Conservation (phyloP, 305 asterid genomes). For the Stenogyne calaminthoides region DNA sequence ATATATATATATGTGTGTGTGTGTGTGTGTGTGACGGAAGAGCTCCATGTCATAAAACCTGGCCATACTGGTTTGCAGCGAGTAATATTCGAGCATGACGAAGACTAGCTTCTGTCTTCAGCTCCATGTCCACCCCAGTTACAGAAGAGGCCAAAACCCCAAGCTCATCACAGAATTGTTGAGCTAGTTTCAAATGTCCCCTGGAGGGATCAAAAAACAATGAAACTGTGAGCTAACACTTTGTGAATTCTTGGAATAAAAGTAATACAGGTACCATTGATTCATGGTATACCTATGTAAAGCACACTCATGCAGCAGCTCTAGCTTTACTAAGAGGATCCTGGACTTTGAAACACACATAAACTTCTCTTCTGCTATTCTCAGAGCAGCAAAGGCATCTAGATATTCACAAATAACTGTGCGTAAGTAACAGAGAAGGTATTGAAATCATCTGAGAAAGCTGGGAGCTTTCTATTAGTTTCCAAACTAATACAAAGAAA, state of each 20-base stretch:
- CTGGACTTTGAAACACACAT: constrained; percentile 73
- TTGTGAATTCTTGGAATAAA: constrained; percentile 16
- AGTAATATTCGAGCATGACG: constrained; percentile 92
- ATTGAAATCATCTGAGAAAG: background rate
- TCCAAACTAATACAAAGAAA: constrained; percentile 1
- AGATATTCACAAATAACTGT: constrained; percentile 23
- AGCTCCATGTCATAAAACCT: constrained; percentile 42
- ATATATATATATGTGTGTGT: background rate
- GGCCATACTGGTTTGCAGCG: constrained; percentile 86
- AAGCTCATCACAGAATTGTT: constrained; percentile 76
- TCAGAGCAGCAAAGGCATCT: constrained; percentile 90
- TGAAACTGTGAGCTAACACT: constrained; percentile 27
- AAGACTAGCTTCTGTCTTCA: constrained; percentile 82
- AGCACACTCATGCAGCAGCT: constrained; percentile 87
- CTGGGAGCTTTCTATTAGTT: constrained; percentile 1
- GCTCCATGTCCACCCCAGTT: constrained; percentile 91
- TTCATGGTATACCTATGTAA: constrained; percentile 57
- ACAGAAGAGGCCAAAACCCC: constrained; percentile 87
- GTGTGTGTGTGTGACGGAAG: background rate
- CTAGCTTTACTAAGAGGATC: constrained; percentile 74
- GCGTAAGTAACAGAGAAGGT: constrained; percentile 21
- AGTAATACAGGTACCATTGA: background rate
- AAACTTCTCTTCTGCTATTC: constrained; percentile 83
- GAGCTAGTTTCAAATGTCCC: constrained; percentile 82
- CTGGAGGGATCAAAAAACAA: constrained; percentile 41